A percentile compares a stretch with the other conserved stretches of the same genome.
These are phyloP conservation scores for Mycena alexandri DNA, from an alignment of 768 basidiomycete genomes.

Conservation along the genomic window DNA sequence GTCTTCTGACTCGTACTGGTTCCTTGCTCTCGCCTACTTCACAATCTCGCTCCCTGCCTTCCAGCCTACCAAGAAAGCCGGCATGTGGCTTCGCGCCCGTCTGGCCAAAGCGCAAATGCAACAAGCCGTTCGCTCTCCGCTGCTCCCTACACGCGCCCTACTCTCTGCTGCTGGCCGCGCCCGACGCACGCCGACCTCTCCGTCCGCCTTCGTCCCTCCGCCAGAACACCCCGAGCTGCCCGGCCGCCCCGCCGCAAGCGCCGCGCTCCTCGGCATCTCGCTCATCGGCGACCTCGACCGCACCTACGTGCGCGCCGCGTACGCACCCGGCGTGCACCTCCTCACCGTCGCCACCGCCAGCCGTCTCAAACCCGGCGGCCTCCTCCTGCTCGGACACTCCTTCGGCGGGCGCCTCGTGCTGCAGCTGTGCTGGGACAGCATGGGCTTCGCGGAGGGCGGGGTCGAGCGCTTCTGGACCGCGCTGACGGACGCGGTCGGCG, in stretches of 20 bases:
- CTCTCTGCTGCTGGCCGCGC: slow-evolving; percentile 58
- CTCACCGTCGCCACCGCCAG: slow-evolving; percentile 74
- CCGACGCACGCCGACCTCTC: slow-evolving; percentile 23
- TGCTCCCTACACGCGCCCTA: slow-evolving; percentile 63
- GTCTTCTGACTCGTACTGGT: slow-evolving; percentile 65
- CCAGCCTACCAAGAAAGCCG: slow-evolving; percentile 53
- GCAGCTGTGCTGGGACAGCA: slow-evolving; percentile 48
- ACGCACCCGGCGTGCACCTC: slow-evolving; percentile 57
- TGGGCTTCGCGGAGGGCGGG: slow-evolving; percentile 45
- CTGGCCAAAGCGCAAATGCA: slow-evolving; percentile 65
- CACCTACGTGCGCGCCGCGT: slow-evolving; percentile 67
- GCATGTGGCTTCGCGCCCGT: slow-evolving; percentile 73
- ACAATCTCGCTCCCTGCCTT: slow-evolving; percentile 76
- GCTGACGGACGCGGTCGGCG: slow-evolving; percentile 40
- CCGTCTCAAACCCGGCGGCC: slow-evolving; percentile 69
- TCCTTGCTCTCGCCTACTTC: slow-evolving; percentile 72
- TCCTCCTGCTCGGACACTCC: slow-evolving; percentile 73
- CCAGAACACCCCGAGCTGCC: slow-evolving; percentile 24
- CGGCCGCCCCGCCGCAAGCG: slow-evolving; percentile 42
- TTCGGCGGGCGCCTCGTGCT: slow-evolving; percentile 72
- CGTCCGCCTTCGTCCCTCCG: slow-evolving; percentile 44
- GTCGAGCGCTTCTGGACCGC: slow-evolving; percentile 48
- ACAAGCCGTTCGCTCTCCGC: slow-evolving; percentile 60
- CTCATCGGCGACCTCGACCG: slow-evolving; percentile 78
- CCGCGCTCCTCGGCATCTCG: slow-evolving; percentile 68